Conservation (phyloP, 73 alveolate species). For the Tetrahymena borealis region DNA sequence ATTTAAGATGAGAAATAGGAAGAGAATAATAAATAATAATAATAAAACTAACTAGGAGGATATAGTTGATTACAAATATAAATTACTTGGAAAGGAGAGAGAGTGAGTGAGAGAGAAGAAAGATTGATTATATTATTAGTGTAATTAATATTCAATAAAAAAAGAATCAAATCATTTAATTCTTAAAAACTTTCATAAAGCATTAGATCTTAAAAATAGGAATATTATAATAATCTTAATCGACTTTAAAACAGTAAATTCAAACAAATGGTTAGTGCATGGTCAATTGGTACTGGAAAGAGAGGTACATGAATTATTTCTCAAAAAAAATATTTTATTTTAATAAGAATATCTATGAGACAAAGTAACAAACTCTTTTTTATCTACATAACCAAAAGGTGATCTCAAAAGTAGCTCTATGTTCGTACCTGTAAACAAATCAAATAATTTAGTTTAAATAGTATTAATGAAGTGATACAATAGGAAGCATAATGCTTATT, state of each 20-base stretch:
- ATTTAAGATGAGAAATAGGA: too few relatives aligned
- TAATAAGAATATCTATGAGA: background rate
- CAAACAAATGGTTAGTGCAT: background rate
- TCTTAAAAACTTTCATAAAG: background rate
- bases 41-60: too few relatives aligned
- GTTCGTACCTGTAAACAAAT: background rate
- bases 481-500: too few relatives aligned
- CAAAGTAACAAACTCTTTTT: background rate
- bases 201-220: background rate
- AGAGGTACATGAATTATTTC: background rate
- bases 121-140: background rate
- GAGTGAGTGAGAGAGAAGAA: constrained; percentile 1
- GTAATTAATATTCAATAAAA: background rate
- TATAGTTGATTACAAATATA: too few relatives aligned
- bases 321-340: background rate
- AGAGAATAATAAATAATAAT: too few relatives aligned
- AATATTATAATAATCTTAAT: background rate
- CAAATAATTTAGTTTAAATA: too few relatives aligned
- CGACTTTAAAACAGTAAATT: background rate
- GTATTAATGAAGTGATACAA: too few relatives aligned
- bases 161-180: background rate
- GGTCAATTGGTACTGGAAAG: background rate
- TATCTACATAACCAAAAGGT: background rate
- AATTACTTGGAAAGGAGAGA: too few relatives aligned
- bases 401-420: background rate